Conservation (phyloP, 805 yeast species). For the Jamesozyma rosinii region DNA sequence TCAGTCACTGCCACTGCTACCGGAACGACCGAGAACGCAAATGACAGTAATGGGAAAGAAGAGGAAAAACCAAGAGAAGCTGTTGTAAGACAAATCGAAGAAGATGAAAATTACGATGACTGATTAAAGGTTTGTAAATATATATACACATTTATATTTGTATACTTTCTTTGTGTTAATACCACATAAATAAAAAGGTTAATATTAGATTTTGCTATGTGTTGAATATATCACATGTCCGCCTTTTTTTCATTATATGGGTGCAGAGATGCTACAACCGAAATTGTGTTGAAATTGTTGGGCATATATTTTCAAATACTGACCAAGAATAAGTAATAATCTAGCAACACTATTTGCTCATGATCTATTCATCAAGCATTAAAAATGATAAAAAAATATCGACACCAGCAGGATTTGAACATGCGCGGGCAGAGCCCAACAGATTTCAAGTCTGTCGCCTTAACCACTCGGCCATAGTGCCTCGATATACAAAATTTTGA, state of each 20-base stretch:
- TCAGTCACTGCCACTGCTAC: background rate
- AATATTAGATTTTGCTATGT: too few species aligned
- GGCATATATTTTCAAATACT: too few species aligned
- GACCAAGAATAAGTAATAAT: too few species aligned
- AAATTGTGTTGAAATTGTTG: too few species aligned
- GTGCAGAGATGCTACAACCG: too few species aligned
- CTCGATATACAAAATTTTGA: background rate
- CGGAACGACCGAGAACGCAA: slow-evolving; percentile 4
- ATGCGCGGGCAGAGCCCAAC: slow-evolving; percentile 10
- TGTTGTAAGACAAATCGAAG: slow-evolving; percentile 34
- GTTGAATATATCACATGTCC: too few species aligned
- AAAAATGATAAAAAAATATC: slow-evolving; percentile 2
- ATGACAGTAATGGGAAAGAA: slow-evolving; percentile 6
- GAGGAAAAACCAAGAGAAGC: slow-evolving; percentile 15
- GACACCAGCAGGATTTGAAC: slow-evolving; percentile 10
- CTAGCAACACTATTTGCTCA: too few species aligned
- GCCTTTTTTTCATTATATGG: too few species aligned
- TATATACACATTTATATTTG: background rate
- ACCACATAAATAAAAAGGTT: background rate
- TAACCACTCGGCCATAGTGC: slow-evolving; percentile 10
- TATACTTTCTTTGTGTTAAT: background rate
- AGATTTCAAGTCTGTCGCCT: slow-evolving; percentile 10
- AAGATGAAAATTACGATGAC: slow-evolving; percentile 39
- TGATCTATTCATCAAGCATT: too few species aligned
- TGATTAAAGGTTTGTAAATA: slow-evolving; percentile 13